phyloP scores from a whole-genome alignment of 169 alveolate genomes.

The Besnoitia besnoiti region DNA sequence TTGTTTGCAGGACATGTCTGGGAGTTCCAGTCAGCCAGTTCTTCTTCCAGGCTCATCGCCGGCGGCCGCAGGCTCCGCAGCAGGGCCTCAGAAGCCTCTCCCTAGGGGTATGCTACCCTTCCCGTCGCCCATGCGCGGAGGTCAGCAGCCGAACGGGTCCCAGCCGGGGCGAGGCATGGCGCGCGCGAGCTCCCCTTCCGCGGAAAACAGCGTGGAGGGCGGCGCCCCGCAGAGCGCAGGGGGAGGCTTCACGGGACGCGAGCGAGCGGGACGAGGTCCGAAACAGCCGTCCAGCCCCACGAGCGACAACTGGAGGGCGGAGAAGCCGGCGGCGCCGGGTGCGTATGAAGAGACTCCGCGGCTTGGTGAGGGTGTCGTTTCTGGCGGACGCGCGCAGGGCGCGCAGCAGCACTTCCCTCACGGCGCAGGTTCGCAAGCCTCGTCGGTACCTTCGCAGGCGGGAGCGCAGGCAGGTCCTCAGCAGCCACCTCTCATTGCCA shows the following conservation, averaged over 20 bases:
- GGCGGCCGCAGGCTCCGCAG: neutral
- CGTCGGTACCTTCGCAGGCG: neutral
- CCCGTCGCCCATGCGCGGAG: conserved; percentile 7
- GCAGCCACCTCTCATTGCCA: conserved; percentile 1
- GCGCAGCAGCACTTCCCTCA: neutral
- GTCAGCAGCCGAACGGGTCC: neutral
- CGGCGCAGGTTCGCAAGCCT: neutral
- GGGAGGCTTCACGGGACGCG: neutral
- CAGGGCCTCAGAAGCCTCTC: conserved; percentile 15
- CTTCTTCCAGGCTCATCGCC: neutral
- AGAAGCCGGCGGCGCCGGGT: neutral
- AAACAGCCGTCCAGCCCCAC: neutral
- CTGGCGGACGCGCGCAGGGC: neutral
- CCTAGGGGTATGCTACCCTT: conserved; percentile 37
- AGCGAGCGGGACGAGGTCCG: neutral
- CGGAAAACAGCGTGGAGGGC: neutral
- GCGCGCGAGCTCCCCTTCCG: neutral
- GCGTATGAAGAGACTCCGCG: neutral
- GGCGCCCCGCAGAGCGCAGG: too few relatives aligned
- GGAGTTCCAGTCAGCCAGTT: neutral
- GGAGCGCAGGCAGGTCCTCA: neutral
- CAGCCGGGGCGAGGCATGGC: too few relatives aligned
- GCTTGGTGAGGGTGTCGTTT: neutral
- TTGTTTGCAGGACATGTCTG: neutral
- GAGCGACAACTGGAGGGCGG: neutral